These are phyloP conservation scores for Bruguiera sexangula DNA, from an alignment of 345 rosid species.

Conservation along the genomic window DNA sequence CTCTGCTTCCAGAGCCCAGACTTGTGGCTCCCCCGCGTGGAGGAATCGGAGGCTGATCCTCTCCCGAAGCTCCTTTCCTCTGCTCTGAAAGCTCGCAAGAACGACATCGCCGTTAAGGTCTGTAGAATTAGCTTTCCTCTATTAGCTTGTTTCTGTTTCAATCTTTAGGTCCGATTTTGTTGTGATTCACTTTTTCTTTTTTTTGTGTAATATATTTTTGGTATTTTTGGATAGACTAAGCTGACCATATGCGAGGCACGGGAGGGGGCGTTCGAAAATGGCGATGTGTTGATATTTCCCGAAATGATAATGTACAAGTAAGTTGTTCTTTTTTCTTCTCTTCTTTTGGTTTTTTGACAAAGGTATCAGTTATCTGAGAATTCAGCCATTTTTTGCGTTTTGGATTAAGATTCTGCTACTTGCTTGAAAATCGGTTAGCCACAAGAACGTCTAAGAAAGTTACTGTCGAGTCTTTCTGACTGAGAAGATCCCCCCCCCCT, in stretches of 20 bases:
- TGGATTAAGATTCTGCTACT: not conserved
- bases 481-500: too few species aligned
- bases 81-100: conserved; percentile 63
- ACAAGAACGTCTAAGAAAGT: not conserved
- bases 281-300: conserved; percentile 88
- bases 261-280: conserved; percentile 49
- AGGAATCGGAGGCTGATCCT: conserved; percentile 48
- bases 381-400: not conserved
- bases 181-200: not conserved
- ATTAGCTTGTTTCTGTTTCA: not conserved
- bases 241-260: conserved; percentile 69
- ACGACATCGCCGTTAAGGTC: conserved; percentile 59
- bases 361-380: not conserved
- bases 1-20: conserved; percentile 59
- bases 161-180: conserved; percentile 1
- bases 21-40: conserved; percentile 66
- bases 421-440: not conserved
- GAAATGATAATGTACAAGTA: conserved; percentile 89
- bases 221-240: conserved; percentile 42
- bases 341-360: not conserved
- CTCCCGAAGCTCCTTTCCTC: conserved; percentile 64
- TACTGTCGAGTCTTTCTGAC: too few species aligned
- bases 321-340: conserved; percentile 17
- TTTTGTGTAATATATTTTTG: not conserved
- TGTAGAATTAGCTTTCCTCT: not conserved